Evolutionary conservation across 257 asterid genomes (phyloP).

Genomic region (Ligustrum vulgare): DNA sequence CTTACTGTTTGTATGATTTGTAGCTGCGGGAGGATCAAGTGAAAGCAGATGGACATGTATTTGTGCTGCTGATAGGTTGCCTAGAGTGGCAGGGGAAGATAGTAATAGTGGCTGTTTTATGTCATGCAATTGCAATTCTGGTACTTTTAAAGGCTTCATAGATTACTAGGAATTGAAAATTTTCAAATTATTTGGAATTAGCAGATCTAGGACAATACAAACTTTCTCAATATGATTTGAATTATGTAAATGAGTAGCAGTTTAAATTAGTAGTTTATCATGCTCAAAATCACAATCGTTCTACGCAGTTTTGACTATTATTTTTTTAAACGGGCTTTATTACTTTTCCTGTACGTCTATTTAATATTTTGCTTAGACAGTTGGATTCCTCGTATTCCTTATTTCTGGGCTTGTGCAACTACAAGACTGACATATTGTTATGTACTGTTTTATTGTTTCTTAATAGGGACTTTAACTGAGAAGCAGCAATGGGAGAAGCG

Average conservation of each 20-base stretch:
- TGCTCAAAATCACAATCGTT: not conserved
- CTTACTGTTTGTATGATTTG: constrained; percentile 18
- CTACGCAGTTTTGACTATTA: not conserved
- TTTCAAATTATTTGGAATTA: not conserved
- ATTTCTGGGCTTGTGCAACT: constrained; percentile 5
- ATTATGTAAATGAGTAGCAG: too few species aligned
- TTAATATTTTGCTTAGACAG: not conserved
- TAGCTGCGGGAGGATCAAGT: constrained; percentile 52
- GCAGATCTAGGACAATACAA: too few species aligned
- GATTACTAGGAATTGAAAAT: constrained; percentile 2
- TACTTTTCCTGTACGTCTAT: not conserved
- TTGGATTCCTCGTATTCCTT: not conserved
- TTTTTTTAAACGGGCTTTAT: not conserved
- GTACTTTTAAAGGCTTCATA: constrained; percentile 37
- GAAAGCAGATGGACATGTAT: constrained; percentile 64
- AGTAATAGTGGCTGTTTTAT: constrained; percentile 62
- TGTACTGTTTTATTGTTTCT: constrained; percentile 19
- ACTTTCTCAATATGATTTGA: too few species aligned
- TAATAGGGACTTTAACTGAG: constrained; percentile 52
- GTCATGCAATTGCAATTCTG: constrained; percentile 74
- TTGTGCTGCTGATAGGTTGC: constrained; percentile 65
- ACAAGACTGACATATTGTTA: not conserved
- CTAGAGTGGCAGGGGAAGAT: constrained; percentile 50
- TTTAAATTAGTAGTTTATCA: constrained; percentile 5
- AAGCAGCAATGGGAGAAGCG: constrained; percentile 49